Evolutionary conservation across 441 rosid species (phyloP).

Genomic region (Erysimum cheiri): DNA sequence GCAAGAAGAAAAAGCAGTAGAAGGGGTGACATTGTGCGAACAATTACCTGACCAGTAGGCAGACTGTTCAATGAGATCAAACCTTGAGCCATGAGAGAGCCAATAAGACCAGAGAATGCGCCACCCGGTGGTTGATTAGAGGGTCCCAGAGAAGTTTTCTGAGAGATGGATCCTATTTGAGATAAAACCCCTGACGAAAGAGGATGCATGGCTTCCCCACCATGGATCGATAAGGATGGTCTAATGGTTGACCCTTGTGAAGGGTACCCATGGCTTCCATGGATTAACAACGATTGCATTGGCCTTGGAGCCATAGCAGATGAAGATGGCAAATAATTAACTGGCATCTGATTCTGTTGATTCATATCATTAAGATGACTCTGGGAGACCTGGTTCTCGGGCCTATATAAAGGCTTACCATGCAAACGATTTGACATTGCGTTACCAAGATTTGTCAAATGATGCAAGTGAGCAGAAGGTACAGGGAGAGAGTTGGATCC

Average conservation of each 20-base stretch:
- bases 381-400: slow-evolving; percentile 57
- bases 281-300: slow-evolving; percentile 50
- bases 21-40: slow-evolving; percentile 35
- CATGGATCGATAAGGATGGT: slow-evolving; percentile 55
- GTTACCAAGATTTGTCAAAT: slow-evolving; percentile 55
- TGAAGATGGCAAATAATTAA: slow-evolving; percentile 53
- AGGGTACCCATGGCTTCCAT: slow-evolving; percentile 55
- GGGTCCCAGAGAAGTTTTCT: slow-evolving; percentile 49
- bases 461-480: slow-evolving; percentile 54
- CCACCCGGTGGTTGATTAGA: slow-evolving; percentile 61
- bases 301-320: slow-evolving; percentile 54
- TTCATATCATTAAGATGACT: slow-evolving; percentile 55
- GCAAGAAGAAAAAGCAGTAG: slow-evolving; percentile 16
- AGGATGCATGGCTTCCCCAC: slow-evolving; percentile 63
- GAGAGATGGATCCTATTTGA: slow-evolving; percentile 57
- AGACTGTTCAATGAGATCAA: slow-evolving; percentile 74
- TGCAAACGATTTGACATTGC: slow-evolving; percentile 51
- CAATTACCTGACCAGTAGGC: slow-evolving; percentile 70
- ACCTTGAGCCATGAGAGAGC: slow-evolving; percentile 91
- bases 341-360: slow-evolving; percentile 59
- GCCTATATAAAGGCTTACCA: slow-evolving; percentile 51
- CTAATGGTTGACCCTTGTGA: slow-evolving; percentile 55
- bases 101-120: slow-evolving; percentile 82
- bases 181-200: slow-evolving; percentile 67
- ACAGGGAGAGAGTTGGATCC: slow-evolving; percentile 59